Conservation (phyloP, 768 basidiomycete species). For the Russula abietina region DNA sequence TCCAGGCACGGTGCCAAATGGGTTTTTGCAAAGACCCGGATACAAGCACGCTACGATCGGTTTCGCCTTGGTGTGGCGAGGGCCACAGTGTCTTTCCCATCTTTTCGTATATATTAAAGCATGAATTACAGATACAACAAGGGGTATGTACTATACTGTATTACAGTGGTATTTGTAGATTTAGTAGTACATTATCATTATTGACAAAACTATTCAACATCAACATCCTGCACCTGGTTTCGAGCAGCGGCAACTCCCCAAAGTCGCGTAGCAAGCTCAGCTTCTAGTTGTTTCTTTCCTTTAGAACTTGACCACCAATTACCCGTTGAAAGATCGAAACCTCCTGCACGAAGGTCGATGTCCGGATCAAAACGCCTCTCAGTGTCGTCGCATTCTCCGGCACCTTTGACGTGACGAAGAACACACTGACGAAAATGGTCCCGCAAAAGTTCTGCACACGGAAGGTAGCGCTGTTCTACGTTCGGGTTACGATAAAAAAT, state of each 20-base stretch:
- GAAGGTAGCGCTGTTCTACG: background rate
- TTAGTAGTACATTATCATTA: no score
- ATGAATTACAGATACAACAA: no score
- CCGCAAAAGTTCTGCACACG: background rate
- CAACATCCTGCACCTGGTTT: no score
- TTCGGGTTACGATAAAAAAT: background rate
- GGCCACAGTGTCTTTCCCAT: no score
- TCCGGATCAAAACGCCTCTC: background rate
- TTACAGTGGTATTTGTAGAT: no score
- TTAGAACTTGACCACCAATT: background rate
- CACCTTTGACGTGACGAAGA: background rate
- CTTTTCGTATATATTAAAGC: no score
- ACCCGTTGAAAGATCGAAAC: background rate
- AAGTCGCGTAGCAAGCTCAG: background rate
- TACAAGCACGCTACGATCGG: no score
- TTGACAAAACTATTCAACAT: no score
- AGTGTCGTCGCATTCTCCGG: background rate
- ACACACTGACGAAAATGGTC: slow-evolving; percentile 1
- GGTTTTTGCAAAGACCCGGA: no score
- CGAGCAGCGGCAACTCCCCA: background rate
- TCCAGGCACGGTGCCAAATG: no score
- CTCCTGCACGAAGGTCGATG: background rate
- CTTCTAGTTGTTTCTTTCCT: slow-evolving; percentile 1
- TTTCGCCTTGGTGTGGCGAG: no score
- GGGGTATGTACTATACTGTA: no score